Evolutionary conservation across 805 yeast species (phyloP), one percentile per base, ranked within the genome.

Genomic region (Candida multigemmis): DNA sequence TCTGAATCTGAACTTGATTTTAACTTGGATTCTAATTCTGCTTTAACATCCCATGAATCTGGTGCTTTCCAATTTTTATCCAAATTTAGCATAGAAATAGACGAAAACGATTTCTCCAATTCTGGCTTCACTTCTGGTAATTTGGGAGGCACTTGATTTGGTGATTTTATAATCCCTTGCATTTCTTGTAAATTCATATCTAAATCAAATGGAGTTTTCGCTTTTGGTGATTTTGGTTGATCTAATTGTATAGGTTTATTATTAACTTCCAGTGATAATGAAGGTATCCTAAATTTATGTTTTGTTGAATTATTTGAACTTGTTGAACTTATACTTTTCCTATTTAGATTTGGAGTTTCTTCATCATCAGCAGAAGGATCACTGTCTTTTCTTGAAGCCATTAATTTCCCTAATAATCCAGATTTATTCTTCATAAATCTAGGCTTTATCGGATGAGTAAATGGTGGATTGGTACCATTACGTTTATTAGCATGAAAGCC

Each of bases 131-230:
- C 25, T 4, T 15, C 10, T n/a, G 18, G 7, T n/a, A n/a, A n/a
- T 7, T 17, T 7, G 19, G 19, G 19, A 17, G 10, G 19, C 19
- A 17, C 19, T 17, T n/a, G n/a, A 17, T 25, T 12, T 5, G 50
- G 46, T 3, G 47, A 39, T 27, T 54, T 57, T 23, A 72, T 53
- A 31, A 72, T 71, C 6, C 73, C 73, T 19, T 59, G 50, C 70
- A 72, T 68, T 36, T 71, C 69, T 25, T 56, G 55, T 19, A 68
- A 42, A 34, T 68, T 65, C 31, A 69, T 56, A 28, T 71, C 71
- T 16, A 72, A 56, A 14, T 63, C 55, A 24, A 54, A 53, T 9
- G 34, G 10, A 11, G 27, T n/a, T n/a, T n/a, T 26, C 4, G 36
- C 10, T 17, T 17, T 17, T 3, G 9, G 27, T 28, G 9, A 28